Evolutionary conservation across 768 basidiomycete species (phyloP).

Genomic region (Rhizopogon salebrosus): DNA sequence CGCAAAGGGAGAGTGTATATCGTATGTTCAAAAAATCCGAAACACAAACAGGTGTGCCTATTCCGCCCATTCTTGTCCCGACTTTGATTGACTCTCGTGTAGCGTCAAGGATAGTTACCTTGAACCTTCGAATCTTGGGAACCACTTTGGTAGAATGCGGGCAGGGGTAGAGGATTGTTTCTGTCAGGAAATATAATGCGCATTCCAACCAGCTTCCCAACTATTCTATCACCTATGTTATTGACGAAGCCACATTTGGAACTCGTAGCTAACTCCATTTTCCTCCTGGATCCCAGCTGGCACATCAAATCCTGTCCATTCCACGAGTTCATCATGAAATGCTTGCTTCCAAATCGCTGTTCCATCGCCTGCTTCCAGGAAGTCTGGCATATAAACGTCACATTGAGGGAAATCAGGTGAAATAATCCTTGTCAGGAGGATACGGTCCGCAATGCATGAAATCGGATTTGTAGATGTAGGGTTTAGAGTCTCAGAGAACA

Average conservation of each 20-base stretch:
- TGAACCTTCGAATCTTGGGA: neutral
- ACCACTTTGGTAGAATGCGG: neutral
- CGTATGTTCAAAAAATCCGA: conserved; percentile 89
- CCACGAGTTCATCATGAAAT: conserved; percentile 56
- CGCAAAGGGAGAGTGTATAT: conserved; percentile 91
- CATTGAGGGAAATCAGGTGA: conserved; percentile 75
- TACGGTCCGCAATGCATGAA: conserved; percentile 58
- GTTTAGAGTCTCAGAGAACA: conserved; percentile 68
- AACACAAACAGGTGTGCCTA: conserved; percentile 88
- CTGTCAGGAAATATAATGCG: neutral
- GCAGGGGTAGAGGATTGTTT: neutral
- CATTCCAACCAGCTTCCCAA: neutral
- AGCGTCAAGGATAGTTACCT: conserved; percentile 61
- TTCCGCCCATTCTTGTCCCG: neutral
- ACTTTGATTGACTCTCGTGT: conserved; percentile 12
- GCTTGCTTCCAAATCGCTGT: conserved; percentile 49
- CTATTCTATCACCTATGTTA: conserved; percentile 2
- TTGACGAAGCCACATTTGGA: conserved; percentile 87
- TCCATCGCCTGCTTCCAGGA: conserved; percentile 32
- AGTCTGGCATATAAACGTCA: conserved; percentile 83
- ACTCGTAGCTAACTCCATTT: conserved; percentile 81
- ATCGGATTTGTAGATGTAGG: conserved; percentile 23
- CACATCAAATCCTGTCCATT: conserved; percentile 76
- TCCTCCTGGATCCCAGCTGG: conserved; percentile 74
- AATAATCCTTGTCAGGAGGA: conserved; percentile 82